Base-by-base conservation (phyloP, 345 rosid species). In the Streptanthus diversifolius region DNA sequence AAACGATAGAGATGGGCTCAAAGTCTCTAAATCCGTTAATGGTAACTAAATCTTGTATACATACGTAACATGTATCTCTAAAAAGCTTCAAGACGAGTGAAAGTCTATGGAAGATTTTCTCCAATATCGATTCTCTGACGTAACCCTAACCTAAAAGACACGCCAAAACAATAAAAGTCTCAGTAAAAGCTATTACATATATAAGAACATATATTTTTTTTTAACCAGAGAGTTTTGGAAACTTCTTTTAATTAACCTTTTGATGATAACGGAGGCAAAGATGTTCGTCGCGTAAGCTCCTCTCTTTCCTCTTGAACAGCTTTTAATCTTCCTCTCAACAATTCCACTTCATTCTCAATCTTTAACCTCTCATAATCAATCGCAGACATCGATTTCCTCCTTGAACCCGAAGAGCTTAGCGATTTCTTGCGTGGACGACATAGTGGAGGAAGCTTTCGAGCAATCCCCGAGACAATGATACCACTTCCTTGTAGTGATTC, bases 301-400 rank as follows among this genome's bases (percentile, higher is more conserved):
- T 77, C 83, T 72, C 92, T 85, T 76, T 86, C 92, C 48, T 79
- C 80, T 47, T 83, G 89, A 63, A 89, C 81, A 70, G 70, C 63
- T 69, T 79, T 83, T 56, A 85, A 79, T 81, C 89, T 87, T 75
- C 86, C 89, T 74, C 83, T 84, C 25, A 89, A 79, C 78, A 83
- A 52, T 22, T 83, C 92, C 49, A 89, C 89, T 84, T 89, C 96
- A 70, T 69, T 77, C 67, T 89, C 90, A 36, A 89, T 84, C 80
- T 87, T 89, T n/a, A 77, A 60, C 80, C 88, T 84, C 75, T 89
- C 92, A 70, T 77, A 80, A 81, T 87, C 96, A 71, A 87, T 80
- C 25, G 88, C 85, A 53, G 96, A 87, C 96, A 89, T 85, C 13
- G 96, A 87, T 77, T 86, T 84, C 66, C 92, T 77, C 55, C 88